phyloP scores from a whole-genome alignment of 2,329 filamentous ascomycete species.

The Drechslera avenae region DNA sequence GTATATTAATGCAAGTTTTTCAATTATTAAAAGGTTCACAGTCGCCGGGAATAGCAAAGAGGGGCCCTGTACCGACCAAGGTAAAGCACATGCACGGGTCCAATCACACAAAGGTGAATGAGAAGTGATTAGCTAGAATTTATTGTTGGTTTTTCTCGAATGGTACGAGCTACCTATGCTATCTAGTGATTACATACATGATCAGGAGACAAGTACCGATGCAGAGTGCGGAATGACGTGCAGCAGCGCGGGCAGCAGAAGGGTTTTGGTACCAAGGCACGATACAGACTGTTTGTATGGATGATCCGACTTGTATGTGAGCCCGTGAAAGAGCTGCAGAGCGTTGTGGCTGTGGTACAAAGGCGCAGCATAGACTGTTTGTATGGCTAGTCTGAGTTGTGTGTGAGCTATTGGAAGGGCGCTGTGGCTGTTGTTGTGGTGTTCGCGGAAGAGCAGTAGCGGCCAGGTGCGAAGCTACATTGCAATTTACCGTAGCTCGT shows the following conservation, averaged over 20 bases:
- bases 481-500: neutral
- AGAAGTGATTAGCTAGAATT: neutral
- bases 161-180: neutral
- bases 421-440: neutral
- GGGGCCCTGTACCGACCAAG: neutral
- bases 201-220: neutral
- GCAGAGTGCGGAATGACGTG: neutral
- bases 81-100: neutral
- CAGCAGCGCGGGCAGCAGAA: neutral
- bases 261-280: neutral
- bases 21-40: too few species aligned
- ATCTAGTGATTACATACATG: constrained; percentile 3
- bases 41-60: neutral
- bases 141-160: neutral
- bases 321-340: neutral
- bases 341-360: neutral
- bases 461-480: neutral
- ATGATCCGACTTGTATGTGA: neutral
- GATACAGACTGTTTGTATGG: neutral
- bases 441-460: neutral
- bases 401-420: neutral
- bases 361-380: neutral
- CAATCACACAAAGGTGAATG: neutral
- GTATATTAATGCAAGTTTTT: too few species aligned
- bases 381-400: neutral